Base-by-base conservation (phyloP, 192 early-diverging fungal genomes). In the Obelidium mucronatum region DNA sequence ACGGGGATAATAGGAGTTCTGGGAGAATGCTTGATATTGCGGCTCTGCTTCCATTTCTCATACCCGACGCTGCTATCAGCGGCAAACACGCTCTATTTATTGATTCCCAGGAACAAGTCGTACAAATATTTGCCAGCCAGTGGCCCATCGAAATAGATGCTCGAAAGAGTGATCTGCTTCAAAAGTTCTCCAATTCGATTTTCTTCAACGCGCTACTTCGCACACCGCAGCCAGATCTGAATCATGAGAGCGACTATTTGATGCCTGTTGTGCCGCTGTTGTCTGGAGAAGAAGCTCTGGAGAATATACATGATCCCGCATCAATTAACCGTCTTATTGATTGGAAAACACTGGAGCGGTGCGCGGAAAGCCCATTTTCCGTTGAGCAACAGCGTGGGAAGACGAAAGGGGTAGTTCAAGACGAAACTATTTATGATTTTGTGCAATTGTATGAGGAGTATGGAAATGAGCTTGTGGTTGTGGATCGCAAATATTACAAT, bases 401-500 rank as follows among this genome's bases (percentile, higher is more conserved):
- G 30, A 42, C 24, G 5, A 67, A 67, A 30, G 24, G 26, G 13
- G 66, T 36, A 51, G 48, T 67, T 15, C 26, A 51, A 44, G 66
- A 67, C 42, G 28, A 26, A 15, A 67, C n/a, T 24, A 31, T n/a
- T 28, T 48, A 51, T 30, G 58, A 63, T 52, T 74, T 34, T 34
- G 30, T 28, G 15, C 26, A 64, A 11, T 24, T 74, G 5, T 74
- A 63, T 64, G 40, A 33, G 44, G 19, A 40, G 40, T 11, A 13
- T 2, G 73, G 73, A 39, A 44, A 61, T 15, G 74, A 75, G 13
- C 42, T 80, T 26, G 72, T 80, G 13, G 39, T 82, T 1, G 61
- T 60, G 6, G 80, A 80, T 73, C 78, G 77, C 22, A 52, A 73
- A 28, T 68, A 75, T 34, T 81, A 81, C 60, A 54, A 78, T 26